phyloP scores from a whole-genome alignment of 306 rosid genomes.

The Fragaria ananassa region DNA sequence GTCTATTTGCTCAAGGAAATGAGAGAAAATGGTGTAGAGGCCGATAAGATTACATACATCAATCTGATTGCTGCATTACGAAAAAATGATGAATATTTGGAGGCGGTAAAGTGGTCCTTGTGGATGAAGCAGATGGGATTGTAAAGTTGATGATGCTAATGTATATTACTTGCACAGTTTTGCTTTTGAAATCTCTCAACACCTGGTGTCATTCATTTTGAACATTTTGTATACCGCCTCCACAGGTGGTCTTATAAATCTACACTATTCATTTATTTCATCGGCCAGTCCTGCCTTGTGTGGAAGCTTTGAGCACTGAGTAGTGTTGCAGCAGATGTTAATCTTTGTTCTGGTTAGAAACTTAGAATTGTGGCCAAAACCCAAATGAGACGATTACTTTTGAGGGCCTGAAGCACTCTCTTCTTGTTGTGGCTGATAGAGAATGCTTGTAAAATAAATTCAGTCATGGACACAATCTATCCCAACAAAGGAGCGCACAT shows the following conservation, averaged over 20 bases:
- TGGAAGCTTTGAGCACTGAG: neutral
- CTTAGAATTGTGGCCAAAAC: neutral
- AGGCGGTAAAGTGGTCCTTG: slow-evolving; percentile 94
- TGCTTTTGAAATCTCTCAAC: slow-evolving; percentile 14
- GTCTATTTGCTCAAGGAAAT: slow-evolving; percentile 73
- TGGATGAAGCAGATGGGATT: slow-evolving; percentile 93
- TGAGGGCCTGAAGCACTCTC: neutral
- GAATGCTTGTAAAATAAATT: neutral
- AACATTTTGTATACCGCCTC: neutral
- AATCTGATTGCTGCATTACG: slow-evolving; percentile 63
- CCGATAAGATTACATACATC: slow-evolving; percentile 73
- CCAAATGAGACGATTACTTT: neutral
- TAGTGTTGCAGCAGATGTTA: neutral
- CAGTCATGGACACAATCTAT: neutral
- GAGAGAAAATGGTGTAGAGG: slow-evolving; percentile 74
- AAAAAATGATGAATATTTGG: slow-evolving; percentile 73
- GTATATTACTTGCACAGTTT: slow-evolving; percentile 12
- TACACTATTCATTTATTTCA: neutral
- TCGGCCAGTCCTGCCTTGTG: neutral
- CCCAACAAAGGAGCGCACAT: neutral
- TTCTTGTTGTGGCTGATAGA: neutral
- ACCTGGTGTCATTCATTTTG: slow-evolving; percentile 11
- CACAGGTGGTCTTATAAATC: neutral
- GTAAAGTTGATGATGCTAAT: slow-evolving; percentile 29
- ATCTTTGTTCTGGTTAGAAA: neutral